A percentile compares a stretch with the other conserved stretches of the same genome.
These are phyloP conservation scores for Cyphellophora attinorum DNA, from an alignment of 2,329 filamentous ascomycete species.

Conservation along the genomic window DNA sequence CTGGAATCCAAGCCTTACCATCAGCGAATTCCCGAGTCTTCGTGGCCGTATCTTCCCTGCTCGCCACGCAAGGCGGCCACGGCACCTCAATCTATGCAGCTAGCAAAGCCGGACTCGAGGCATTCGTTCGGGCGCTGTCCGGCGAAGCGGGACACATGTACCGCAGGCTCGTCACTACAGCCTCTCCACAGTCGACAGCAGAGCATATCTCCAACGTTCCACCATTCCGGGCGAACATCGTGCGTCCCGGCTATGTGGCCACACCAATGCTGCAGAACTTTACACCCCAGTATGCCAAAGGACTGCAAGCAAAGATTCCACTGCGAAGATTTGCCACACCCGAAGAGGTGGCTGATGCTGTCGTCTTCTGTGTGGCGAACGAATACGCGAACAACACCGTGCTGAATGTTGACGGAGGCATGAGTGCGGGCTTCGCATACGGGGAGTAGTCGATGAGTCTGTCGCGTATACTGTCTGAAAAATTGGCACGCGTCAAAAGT, in stretches of 20 bases:
- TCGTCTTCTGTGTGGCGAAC: conserved; percentile 66
- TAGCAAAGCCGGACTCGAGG: conserved; percentile 70
- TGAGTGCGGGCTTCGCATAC: conserved; percentile 62
- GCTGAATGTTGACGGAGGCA: conserved; percentile 74
- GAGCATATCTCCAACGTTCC: conserved; percentile 13
- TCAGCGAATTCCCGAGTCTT: conserved; percentile 43
- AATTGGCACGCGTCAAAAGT: too few relatives aligned
- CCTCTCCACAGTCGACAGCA: too few relatives aligned
- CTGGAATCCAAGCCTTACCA: background rate
- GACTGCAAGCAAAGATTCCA: conserved; percentile 46
- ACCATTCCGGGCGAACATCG: conserved; percentile 65
- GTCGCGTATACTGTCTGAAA: too few relatives aligned
- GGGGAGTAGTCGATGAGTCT: too few relatives aligned
- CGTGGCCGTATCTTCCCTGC: conserved; percentile 70
- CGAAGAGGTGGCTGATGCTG: conserved; percentile 72
- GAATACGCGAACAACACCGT: conserved; percentile 80
- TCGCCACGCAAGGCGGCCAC: conserved; percentile 58
- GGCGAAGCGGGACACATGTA: conserved; percentile 35
- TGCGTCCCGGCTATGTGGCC: conserved; percentile 74
- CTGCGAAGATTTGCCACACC: conserved; percentile 55
- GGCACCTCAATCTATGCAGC: conserved; percentile 69
- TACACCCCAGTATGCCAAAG: conserved; percentile 4
- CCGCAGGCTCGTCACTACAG: conserved; percentile 53
- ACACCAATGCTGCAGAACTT: conserved; percentile 75
- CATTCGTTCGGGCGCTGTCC: conserved; percentile 34